phyloP scores from a whole-genome alignment of 768 basidiomycete species.

The Sporobolomyces phaffii region DNA sequence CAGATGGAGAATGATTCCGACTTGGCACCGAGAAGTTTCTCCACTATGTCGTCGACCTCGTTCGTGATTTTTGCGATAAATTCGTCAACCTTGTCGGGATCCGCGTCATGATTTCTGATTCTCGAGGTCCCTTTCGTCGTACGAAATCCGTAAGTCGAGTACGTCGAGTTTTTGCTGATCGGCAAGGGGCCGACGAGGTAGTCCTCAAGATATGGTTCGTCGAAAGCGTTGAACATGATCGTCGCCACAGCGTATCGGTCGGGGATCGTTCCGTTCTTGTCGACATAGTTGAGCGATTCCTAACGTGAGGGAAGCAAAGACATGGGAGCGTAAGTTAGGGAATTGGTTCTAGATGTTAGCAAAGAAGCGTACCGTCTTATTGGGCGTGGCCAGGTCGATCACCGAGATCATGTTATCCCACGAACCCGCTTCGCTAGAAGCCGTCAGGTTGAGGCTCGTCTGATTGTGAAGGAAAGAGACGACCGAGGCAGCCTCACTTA shows the following conservation, averaged over 20 bases:
- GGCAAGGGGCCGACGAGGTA: slow-evolving; percentile 41
- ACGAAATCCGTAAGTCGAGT: slow-evolving; percentile 9
- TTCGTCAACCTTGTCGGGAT: slow-evolving; percentile 31
- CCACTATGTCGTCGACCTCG: slow-evolving; percentile 42
- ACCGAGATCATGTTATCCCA: slow-evolving; percentile 34
- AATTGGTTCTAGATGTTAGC: too few species aligned
- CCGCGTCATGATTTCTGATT: slow-evolving; percentile 41
- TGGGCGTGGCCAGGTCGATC: slow-evolving; percentile 32
- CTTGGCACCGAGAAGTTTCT: slow-evolving; percentile 35
- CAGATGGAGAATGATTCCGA: neutral
- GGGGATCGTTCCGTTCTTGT: slow-evolving; percentile 19
- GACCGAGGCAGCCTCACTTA: slow-evolving; percentile 33
- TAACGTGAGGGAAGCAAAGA: too few species aligned
- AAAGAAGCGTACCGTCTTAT: slow-evolving; percentile 32
- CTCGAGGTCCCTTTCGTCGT: slow-evolving; percentile 36
- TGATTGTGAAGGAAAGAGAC: slow-evolving; percentile 35
- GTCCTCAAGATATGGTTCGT: slow-evolving; percentile 38
- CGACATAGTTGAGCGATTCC: slow-evolving; percentile 32
- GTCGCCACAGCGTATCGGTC: slow-evolving; percentile 28
- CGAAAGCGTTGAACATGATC: slow-evolving; percentile 19
- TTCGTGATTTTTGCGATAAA: slow-evolving; percentile 20
- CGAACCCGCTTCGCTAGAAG: slow-evolving; percentile 10
- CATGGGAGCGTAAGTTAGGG: too few species aligned
- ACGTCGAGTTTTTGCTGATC: slow-evolving; percentile 24
- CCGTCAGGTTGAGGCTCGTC: slow-evolving; percentile 38